These are phyloP conservation scores for Phytophthora cactorum DNA, from an alignment of 352 stramenopile species.

Conservation along the genomic window DNA sequence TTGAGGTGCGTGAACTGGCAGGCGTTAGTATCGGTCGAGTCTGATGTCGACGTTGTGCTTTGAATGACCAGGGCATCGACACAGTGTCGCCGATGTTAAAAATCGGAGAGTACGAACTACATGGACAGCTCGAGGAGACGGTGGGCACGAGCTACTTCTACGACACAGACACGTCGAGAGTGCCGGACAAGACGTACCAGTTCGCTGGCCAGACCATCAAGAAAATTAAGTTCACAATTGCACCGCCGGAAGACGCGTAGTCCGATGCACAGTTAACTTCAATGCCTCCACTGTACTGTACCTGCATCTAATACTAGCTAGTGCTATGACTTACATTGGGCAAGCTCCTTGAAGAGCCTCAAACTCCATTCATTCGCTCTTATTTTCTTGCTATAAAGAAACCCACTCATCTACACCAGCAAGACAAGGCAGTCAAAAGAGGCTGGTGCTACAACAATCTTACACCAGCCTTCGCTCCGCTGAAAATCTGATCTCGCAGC, in stretches of 20 bases:
- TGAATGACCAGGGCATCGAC: conserved; percentile 61
- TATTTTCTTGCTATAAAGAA: conserved; percentile 43
- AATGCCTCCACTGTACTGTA: conserved; percentile 15
- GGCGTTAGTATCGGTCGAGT: not conserved
- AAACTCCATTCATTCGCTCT: conserved; percentile 42
- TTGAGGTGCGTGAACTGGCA: conserved; percentile 50
- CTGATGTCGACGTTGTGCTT: not conserved
- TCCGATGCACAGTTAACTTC: not conserved
- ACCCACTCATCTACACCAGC: conserved; percentile 16
- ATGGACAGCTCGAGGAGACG: conserved; percentile 76
- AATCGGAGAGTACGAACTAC: conserved; percentile 76
- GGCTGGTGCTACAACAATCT: too few species aligned
- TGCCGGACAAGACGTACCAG: conserved; percentile 51
- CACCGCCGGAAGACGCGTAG: conserved; percentile 56
- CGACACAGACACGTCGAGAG: conserved; percentile 60
- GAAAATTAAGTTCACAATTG: conserved; percentile 86
- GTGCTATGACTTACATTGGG: not conserved
- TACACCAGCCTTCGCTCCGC: too few species aligned
- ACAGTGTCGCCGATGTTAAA: conserved; percentile 62
- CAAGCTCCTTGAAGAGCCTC: conserved; percentile 9
- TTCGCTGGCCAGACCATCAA: conserved; percentile 76
- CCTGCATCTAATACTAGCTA: too few species aligned
- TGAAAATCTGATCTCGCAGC: not conserved
- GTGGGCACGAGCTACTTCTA: conserved; percentile 85
- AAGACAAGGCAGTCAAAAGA: not conserved